Base-by-base conservation (phyloP, 805 yeast genomes). In the Schwanniomyces vanrijiae region DNA sequence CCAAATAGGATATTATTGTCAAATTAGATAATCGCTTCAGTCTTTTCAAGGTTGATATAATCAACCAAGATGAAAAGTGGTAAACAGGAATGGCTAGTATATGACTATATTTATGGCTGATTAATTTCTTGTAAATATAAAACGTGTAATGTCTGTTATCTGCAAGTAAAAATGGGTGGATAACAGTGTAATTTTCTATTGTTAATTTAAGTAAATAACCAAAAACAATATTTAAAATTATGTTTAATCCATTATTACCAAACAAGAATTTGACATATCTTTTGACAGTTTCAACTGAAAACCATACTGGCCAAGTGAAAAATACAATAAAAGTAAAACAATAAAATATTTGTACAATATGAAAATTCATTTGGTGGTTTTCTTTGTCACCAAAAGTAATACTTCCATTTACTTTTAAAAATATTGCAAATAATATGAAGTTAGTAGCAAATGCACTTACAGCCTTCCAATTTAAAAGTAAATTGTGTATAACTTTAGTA, bases 61-160 rank as follows among this genome's bases (percentile, higher is more conserved):
- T 53, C 21, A 55, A 55, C 70, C 73, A 76, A 1, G 71, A 61
- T 40, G 73, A 66, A 51, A 86, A 84, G 65, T 89, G 96, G 61
- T 91, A 90, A 0, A 83, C 64, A 3, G 95, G 90, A 0, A 84
- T 73, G 5, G 81, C 55, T 47, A 76, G 69, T 44, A 79, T 71
- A 16, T 81, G 71, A 46, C 77, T 74, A 47, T 75, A 63, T 28
- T 65, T 70, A 19, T 73, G 68, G 54, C 79, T 67, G 39, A 92
- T 77, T 22, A 94, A 57, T 48, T 78, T 79, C 47, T 83, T 80
- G 80, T 88, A 88, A 31, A 94, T 67, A 65, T 94, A 94, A 63
- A 94, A 94, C 0, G 96, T 83, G 62, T 83, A 90, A 65, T 94
- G 99, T 56, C 99, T 80, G 68, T 94, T 94, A 64, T 94, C 99